Evolutionary conservation across 495 filamentous ascomycete species (phyloP), one percentile per base, ranked within the genome.

Genomic region (Penicillium mononematosum): DNA sequence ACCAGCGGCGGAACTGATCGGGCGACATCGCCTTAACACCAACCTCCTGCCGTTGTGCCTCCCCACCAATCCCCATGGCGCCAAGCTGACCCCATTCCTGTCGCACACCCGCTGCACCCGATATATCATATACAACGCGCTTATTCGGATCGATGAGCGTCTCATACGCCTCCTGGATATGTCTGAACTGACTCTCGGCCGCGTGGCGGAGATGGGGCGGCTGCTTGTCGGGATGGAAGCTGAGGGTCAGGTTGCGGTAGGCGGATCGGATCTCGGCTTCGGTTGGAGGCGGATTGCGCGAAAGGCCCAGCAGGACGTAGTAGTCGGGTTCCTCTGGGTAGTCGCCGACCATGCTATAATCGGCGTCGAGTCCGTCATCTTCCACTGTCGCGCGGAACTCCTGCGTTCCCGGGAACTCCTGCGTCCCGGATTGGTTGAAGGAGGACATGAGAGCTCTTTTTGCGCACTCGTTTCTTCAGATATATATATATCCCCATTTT

Each of bases 181-280:
- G 63, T 29, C 64, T 74, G 34, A 84, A 83, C 20, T 84, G 76
- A 19, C 55, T 68, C 29, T 73, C 68, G 8, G 83, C 82, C 4
- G 75, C 66, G 12, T 78, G 69, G 27, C 69, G 77, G 32, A 77
- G 65, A 32, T 78, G 68, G 17, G 74, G 51, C 2, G 83, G 79
- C 53, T 84, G 82, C 53, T 80, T 82, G 58, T 86, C 83, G 11
- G 83, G 80, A 53, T 84, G 80, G 48, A 86, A 83, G 43, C 76
- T 76, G n/a, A 81, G 76, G 22, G 77, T 77, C 27, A 85, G 71
- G 12, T 72, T 75, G 34, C 73, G 75, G 57, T 82, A 84, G 11
- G 81, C 78, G 19, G 71, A 74, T 31, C 78, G 77, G 55, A 86
- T 79, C 25, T 82, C 73, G 22, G 75, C 60, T 5, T 78, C 70